Evolutionary conservation across 1,284 basidiomycete species (phyloP).

Genomic region (Fomitopsis betulina): DNA sequence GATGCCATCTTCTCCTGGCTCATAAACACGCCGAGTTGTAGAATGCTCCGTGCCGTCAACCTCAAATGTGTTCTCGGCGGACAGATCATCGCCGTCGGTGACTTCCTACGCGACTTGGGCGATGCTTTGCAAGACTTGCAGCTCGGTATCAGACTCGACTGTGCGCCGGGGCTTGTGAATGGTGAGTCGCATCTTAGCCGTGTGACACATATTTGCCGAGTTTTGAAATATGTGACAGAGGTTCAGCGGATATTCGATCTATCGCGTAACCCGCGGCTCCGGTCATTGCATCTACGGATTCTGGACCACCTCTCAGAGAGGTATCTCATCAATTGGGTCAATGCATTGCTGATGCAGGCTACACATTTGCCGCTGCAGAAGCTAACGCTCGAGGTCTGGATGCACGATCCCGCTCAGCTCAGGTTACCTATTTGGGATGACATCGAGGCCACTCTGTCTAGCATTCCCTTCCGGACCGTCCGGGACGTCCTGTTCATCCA

Average conservation of each 20-base stretch:
- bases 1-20: not conserved
- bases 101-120: not conserved
- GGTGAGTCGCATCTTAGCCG: not conserved
- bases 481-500: constrained; percentile 5
- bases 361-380: not conserved
- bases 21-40: not conserved
- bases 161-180: not conserved
- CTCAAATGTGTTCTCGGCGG: not conserved
- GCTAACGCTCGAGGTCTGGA: constrained; percentile 2
- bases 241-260: not conserved
- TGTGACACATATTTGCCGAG: not conserved
- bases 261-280: not conserved
- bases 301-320: not conserved
- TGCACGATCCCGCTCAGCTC: constrained; percentile 1
- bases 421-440: not conserved
- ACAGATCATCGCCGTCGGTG: not conserved
- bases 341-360: constrained; percentile 1
- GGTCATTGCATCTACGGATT: constrained; percentile 2
- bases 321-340: constrained; percentile 1
- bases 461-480: not conserved
- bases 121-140: not conserved
- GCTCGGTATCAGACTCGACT: not conserved
- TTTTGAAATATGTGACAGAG: not conserved
- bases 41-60: not conserved
- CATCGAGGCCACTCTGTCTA: not conserved